Evolutionary conservation across 2,329 filamentous ascomycete genomes (phyloP).

Genomic region (Fusarium globosum): DNA sequence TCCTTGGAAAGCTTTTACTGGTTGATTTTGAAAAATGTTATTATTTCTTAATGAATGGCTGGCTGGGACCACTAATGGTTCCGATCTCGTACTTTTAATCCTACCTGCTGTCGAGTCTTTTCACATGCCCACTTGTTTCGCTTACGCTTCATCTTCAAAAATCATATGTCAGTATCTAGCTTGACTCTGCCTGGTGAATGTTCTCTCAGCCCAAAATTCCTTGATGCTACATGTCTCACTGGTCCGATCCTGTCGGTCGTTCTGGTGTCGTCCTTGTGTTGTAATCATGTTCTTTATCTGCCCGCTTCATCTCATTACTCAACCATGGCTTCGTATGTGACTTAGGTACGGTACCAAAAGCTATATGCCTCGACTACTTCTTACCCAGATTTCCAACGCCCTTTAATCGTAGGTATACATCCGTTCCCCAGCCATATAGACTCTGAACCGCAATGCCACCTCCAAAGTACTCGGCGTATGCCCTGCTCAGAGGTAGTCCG

Average conservation of each 20-base stretch:
- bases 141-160: not conserved
- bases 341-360: not conserved
- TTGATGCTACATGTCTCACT: not conserved
- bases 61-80: slow-evolving; percentile 26
- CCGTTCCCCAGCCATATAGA: slow-evolving; percentile 89
- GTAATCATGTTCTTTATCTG: not conserved
- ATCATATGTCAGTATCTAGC: not conserved
- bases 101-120: slow-evolving; percentile 9
- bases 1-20: slow-evolving; percentile 40
- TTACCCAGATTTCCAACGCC: slow-evolving; percentile 67
- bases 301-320: not conserved
- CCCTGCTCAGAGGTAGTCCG: slow-evolving; percentile 87
- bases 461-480: slow-evolving; percentile 98
- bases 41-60: slow-evolving; percentile 38
- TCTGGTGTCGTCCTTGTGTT: not conserved
- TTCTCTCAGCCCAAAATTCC: not conserved
- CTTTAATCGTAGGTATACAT: slow-evolving; percentile 74
- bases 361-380: slow-evolving; percentile 16
- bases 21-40: slow-evolving; percentile 39
- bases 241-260: not conserved
- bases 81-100: slow-evolving; percentile 23
- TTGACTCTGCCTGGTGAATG: not conserved
- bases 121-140: not conserved
- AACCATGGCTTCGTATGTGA: not conserved
- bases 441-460: slow-evolving; percentile 96